A percentile compares a stretch with the other conserved stretches of the same genome.
These are phyloP conservation scores for Suaeda aralocaspica DNA, from an alignment of 148 eudicot species.

Conservation along the genomic window DNA sequence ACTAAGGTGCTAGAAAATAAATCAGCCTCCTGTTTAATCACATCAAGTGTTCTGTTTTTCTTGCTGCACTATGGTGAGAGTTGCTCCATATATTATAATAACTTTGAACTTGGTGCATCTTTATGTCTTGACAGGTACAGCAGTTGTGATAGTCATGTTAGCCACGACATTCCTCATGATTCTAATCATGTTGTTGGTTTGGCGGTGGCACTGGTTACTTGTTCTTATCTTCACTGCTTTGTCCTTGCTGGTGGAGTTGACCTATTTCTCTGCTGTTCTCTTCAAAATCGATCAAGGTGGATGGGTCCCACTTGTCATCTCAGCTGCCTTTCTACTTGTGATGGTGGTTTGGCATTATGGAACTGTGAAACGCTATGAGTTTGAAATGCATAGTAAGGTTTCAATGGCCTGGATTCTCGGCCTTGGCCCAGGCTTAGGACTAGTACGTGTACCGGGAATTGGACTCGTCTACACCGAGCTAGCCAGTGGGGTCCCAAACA, in stretches of 20 bases:
- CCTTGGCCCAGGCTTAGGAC: conserved; percentile 88
- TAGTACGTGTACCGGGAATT: conserved; percentile 90
- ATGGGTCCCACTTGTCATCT: conserved; percentile 94
- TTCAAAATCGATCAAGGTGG: conserved; percentile 96
- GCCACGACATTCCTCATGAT: conserved; percentile 93
- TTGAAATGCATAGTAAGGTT: conserved; percentile 93
- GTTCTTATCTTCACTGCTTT: conserved; percentile 71
- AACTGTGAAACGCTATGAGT: conserved; percentile 75
- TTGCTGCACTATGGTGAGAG: not conserved
- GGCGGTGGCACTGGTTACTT: conserved; percentile 86
- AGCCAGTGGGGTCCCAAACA: conserved; percentile 90
- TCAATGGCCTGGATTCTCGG: conserved; percentile 97
- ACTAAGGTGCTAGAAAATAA: not conserved
- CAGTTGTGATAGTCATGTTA: conserved; percentile 91
- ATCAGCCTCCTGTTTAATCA: not conserved
- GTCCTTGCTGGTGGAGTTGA: conserved; percentile 73
- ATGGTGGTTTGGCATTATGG: conserved; percentile 98
- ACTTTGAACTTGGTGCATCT: not conserved
- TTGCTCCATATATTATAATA: not conserved
- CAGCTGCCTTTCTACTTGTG: conserved; percentile 72
- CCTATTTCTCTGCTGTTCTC: conserved; percentile 90
- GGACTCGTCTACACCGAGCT: conserved; percentile 98
- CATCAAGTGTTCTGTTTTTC: not conserved
- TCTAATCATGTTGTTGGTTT: conserved; percentile 69
- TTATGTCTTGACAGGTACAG: conserved; percentile 67